A percentile compares a stretch with the other conserved stretches of the same genome.
Conservation (phyloP, 768 basidiomycete genomes). For the Tulasnella sp. region DNA sequence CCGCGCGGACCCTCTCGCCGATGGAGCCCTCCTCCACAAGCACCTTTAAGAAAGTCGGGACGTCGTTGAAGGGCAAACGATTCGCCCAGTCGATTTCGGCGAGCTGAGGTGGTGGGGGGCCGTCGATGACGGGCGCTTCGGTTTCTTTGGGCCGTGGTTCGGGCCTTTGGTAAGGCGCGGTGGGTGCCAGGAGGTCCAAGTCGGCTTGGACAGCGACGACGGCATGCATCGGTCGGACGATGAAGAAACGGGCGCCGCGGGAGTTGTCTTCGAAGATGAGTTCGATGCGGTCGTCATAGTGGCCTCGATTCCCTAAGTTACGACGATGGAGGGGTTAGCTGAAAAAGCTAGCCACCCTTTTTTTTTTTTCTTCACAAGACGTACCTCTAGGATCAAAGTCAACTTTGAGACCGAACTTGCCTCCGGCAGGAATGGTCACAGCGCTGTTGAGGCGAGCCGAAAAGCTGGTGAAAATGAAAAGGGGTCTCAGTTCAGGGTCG, state of each 20-base stretch:
- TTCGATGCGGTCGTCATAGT: slow-evolving; percentile 26
- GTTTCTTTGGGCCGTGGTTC: slow-evolving; percentile 11
- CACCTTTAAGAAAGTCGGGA: slow-evolving; percentile 40
- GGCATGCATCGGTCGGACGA: slow-evolving; percentile 19
- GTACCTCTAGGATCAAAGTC: slow-evolving; percentile 14
- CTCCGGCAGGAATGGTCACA: not conserved
- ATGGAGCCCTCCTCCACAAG: slow-evolving; percentile 34
- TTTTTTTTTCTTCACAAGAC: not conserved
- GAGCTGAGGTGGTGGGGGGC: slow-evolving; percentile 42
- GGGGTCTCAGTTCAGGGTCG: not conserved
- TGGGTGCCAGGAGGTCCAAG: slow-evolving; percentile 47
- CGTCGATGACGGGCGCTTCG: slow-evolving; percentile 38
- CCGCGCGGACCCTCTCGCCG: slow-evolving; percentile 28
- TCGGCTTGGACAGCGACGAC: slow-evolving; percentile 35
- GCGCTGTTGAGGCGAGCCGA: not conserved
- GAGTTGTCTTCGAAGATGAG: slow-evolving; percentile 23
- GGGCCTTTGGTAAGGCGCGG: slow-evolving; percentile 41
- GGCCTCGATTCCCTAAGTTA: slow-evolving; percentile 15
- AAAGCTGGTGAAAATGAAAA: slow-evolving; percentile 4
- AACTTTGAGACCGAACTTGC: slow-evolving; percentile 3
- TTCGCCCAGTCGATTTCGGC: slow-evolving; percentile 45
- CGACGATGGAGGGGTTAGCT: not conserved
- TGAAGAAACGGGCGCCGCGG: slow-evolving; percentile 10
- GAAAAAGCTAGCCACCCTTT: not conserved
- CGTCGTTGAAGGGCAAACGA: slow-evolving; percentile 40